Evolutionary conservation across 2,329 filamentous ascomycete genomes (phyloP).

Genomic region (Xylaria arbuscula): DNA sequence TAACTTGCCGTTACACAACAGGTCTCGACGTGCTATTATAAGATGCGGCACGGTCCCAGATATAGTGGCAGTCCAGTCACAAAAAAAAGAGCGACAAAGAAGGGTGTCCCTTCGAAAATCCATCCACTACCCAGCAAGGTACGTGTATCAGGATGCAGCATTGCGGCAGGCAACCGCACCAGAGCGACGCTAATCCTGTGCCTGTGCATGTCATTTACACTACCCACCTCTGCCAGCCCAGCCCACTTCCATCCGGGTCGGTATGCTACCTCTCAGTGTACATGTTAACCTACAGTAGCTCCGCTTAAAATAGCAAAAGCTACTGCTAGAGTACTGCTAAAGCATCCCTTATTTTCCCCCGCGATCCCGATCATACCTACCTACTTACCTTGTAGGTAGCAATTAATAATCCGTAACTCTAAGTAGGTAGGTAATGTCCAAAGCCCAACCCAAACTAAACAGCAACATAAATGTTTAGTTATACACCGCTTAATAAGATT

Average conservation of each 20-base stretch:
- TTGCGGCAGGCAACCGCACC: constrained; percentile 17
- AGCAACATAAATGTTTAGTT: too few species aligned
- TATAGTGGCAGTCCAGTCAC: neutral
- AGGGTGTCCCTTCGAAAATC: neutral
- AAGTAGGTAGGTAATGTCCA: too few species aligned
- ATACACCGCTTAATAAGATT: too few species aligned
- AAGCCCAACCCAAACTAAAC: too few species aligned
- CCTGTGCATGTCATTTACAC: neutral
- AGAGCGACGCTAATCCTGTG: neutral
- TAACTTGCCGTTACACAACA: constrained; percentile 21
- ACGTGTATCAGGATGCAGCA: constrained; percentile 13
- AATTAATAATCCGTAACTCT: too few species aligned
- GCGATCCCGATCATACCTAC: too few species aligned
- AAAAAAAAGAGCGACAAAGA: neutral
- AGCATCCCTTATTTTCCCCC: too few species aligned
- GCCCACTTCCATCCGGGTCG: neutral
- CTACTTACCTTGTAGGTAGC: too few species aligned
- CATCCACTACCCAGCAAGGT: neutral
- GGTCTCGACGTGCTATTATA: constrained; percentile 22
- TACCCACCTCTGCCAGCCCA: too few species aligned
- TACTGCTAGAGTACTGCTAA: too few species aligned
- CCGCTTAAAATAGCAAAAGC: too few species aligned
- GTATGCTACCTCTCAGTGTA: neutral
- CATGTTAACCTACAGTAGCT: too few species aligned
- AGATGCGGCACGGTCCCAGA: constrained; percentile 16